These are phyloP conservation scores for Fusarium sp. DNA, from an alignment of 2,329 filamentous ascomycete species.

Conservation along the genomic window DNA sequence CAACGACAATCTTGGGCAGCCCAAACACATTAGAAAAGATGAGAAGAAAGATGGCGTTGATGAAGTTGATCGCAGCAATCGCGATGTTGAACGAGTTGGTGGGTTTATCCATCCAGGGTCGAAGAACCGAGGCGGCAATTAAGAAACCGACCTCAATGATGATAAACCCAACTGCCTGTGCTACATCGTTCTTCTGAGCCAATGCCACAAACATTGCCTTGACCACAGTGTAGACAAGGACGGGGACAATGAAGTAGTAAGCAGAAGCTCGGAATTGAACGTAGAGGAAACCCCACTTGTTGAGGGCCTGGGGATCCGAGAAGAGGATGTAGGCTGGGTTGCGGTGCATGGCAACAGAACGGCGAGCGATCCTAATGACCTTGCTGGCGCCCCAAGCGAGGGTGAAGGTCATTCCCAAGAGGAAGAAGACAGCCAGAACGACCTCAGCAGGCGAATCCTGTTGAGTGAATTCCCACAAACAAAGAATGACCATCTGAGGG, in stretches of 20 bases:
- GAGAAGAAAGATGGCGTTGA: constrained; percentile 88
- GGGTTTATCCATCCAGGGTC: constrained; percentile 99
- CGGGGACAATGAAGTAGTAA: constrained; percentile 91
- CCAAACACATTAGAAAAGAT: constrained; percentile 89
- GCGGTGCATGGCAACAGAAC: constrained; percentile 89
- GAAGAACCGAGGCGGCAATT: constrained; percentile 78
- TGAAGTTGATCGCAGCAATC: constrained; percentile 87
- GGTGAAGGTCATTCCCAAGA: constrained; percentile 79
- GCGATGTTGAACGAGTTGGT: constrained; percentile 96
- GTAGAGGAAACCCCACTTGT: constrained; percentile 98
- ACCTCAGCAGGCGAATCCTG: constrained; percentile 86
- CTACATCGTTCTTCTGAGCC: constrained; percentile 72
- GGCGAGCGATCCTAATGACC: constrained; percentile 86
- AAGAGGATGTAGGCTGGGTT: constrained; percentile 97
- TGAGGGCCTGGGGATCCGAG: constrained; percentile 90
- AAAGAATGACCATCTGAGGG: constrained; percentile 88
- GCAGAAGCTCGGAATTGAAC: constrained; percentile 95
- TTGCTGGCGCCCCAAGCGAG: constrained; percentile 89
- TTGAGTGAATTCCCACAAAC: constrained; percentile 91
- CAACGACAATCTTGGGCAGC: constrained; percentile 82
- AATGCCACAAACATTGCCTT: constrained; percentile 91
- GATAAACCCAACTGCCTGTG: constrained; percentile 83
- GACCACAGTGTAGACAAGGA: constrained; percentile 79
- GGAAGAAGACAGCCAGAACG: constrained; percentile 87
- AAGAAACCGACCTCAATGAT: constrained; percentile 83